phyloP scores from a whole-genome alignment of 495 filamentous ascomycete species.

The Podospora bellae-mahoneyi region DNA sequence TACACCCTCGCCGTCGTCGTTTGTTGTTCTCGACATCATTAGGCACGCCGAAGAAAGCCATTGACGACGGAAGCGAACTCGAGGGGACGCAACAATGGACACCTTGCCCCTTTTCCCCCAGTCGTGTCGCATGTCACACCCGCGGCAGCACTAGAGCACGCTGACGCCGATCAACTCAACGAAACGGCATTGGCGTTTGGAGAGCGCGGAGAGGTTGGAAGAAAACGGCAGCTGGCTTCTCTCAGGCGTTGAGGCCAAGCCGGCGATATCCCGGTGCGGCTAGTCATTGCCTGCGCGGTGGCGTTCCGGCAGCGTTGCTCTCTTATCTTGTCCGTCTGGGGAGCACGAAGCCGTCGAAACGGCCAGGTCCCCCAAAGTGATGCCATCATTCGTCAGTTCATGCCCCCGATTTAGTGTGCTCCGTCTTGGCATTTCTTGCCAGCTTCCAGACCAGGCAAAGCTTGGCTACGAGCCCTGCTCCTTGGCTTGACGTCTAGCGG shows the following conservation, averaged over 20 bases:
- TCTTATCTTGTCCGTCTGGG: conserved; percentile 18
- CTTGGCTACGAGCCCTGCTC: conserved; percentile 9
- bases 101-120: not conserved
- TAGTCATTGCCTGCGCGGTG: conserved; percentile 19
- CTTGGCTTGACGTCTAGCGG: conserved; percentile 9
- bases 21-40: not conserved
- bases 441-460: conserved; percentile 25
- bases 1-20: not conserved
- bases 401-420: conserved; percentile 1
- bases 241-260: conserved; percentile 20
- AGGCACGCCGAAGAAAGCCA: not conserved
- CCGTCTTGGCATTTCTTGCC: conserved; percentile 19
- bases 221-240: conserved; percentile 1
- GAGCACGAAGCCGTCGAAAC: conserved; percentile 13
- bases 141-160: not conserved
- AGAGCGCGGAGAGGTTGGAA: conserved; percentile 6
- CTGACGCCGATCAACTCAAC: not conserved
- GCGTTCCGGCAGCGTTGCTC: conserved; percentile 15
- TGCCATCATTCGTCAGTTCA: conserved; percentile 16
- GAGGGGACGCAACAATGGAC: not conserved
- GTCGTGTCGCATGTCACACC: not conserved
- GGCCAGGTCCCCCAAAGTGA: conserved; percentile 5
- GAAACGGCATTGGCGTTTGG: conserved; percentile 6
- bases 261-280: conserved; percentile 31
- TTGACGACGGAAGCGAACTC: not conserved